Percentiles rank a stretch among this genome's conserved stretches.
Evolutionary conservation across 495 filamentous ascomycete species (phyloP).

Genomic region (Penicillium simplicissimum): DNA sequence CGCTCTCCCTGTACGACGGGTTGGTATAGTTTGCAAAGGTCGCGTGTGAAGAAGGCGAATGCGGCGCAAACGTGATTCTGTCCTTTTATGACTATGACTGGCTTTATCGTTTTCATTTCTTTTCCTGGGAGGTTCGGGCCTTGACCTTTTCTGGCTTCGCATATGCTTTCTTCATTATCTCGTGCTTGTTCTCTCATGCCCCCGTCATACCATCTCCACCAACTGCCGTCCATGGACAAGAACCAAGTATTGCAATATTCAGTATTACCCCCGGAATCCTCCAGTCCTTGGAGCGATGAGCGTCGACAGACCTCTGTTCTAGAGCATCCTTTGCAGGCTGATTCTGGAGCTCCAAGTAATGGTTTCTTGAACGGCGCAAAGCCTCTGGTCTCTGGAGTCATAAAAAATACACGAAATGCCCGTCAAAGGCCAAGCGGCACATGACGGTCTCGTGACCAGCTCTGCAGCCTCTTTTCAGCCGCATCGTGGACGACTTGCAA

Average conservation of each 20-base stretch:
- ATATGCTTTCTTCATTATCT: background rate
- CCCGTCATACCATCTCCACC: background rate
- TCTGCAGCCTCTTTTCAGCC: slow-evolving; percentile 1
- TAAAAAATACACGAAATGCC: no score
- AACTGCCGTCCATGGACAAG: background rate
- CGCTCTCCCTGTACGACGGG: slow-evolving; percentile 93
- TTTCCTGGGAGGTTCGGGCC: background rate
- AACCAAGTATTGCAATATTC: background rate
- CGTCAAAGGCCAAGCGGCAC: background rate
- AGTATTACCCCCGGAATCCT: background rate
- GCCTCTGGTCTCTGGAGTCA: background rate
- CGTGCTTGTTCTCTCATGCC: background rate
- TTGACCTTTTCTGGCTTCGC: background rate
- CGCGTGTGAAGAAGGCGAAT: slow-evolving; percentile 25
- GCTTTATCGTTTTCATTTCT: slow-evolving; percentile 2
- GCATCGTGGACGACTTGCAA: background rate
- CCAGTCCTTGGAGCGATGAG: background rate
- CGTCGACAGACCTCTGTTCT: background rate
- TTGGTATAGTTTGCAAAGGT: slow-evolving; percentile 61
- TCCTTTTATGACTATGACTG: background rate
- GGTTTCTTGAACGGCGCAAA: no score
- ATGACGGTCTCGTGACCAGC: slow-evolving; percentile 2
- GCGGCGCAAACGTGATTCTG: slow-evolving; percentile 30
- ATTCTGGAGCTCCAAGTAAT: background rate
- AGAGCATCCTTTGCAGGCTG: background rate